Conservation (phyloP, 441 rosid genomes). For the Erysimum pusillum region DNA sequence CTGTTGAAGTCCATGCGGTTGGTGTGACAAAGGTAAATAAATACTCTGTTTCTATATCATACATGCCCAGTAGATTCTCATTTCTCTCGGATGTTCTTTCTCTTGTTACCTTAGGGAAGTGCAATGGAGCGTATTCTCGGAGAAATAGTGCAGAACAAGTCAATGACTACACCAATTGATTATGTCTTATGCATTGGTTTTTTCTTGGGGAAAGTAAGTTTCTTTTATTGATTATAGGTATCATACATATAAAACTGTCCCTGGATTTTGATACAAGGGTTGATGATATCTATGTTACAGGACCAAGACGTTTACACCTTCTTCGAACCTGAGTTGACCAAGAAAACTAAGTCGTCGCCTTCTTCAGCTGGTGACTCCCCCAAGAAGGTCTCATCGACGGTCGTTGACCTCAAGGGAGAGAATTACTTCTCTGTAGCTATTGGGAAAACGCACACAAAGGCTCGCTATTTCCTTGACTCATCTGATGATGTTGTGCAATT, state of each 20-base stretch:
- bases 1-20: constrained; percentile 96
- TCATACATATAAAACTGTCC: not conserved
- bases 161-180: constrained; percentile 87
- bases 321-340: constrained; percentile 72
- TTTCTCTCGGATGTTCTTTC: constrained; percentile 22
- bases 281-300: constrained; percentile 48
- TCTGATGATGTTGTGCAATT: constrained; percentile 82
- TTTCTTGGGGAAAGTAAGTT: constrained; percentile 83
- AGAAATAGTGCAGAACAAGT: constrained; percentile 83
- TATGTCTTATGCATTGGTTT: constrained; percentile 90
- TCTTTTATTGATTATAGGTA: not conserved
- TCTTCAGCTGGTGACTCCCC: constrained; percentile 52
- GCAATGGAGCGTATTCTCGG: constrained; percentile 90
- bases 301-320: constrained; percentile 94
- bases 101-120: constrained; percentile 69
- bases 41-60: not conserved
- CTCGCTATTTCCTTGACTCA: constrained; percentile 77
- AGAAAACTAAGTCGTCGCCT: constrained; percentile 28
- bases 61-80: constrained; percentile 6
- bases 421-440: constrained; percentile 94
- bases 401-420: constrained; percentile 88
- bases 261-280: constrained; percentile 23
- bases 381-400: constrained; percentile 77
- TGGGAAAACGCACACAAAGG: constrained; percentile 76
- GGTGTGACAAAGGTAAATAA: constrained; percentile 90